Base-by-base conservation (phyloP, 768 basidiomycete genomes). In the Pulveroboletus sp. region DNA sequence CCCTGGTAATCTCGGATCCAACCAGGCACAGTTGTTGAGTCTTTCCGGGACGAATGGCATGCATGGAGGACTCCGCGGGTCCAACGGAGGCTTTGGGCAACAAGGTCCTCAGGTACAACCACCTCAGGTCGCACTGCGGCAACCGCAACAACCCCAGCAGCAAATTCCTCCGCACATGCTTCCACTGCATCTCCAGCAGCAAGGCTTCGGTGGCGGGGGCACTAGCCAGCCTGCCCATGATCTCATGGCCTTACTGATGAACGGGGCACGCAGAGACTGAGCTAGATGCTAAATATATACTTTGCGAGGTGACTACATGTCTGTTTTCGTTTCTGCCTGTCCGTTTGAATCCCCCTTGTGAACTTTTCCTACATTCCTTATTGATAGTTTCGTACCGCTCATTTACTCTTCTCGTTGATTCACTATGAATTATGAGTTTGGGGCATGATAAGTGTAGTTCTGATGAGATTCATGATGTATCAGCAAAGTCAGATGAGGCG, bases 171-270 rank as follows among this genome's bases (percentile, higher is more conserved):
- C 81, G 12, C 75, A 73, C 39, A 65, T 75, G 53, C 58, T 76
- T 38, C 75, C 76, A 13, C 77, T 78, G 44, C 82, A 86, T 53
- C 71, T 84, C 44, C 85, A 81, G 56, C 83, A 80, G 58, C 83
- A 81, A 69, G 75, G 74, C 24, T 62, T 66, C 20, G 72, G 74
- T 42, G 68, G 72, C 17, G 70, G 70, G 16, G 66, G 72, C 19
- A 77, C 71, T 61, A 80, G 72, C 51, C 82, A 81, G 58, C 78
- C 80, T 29, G 70, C 81, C 37, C 84, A 86, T 52, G 89, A 92
- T 63, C 70, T 92, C 56, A 90, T 92, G 84, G 82, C 89, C 38
- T 75, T 92, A 50, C 77, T 92, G 53, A 84, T 92, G 87, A 85
- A 83, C 45, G 85, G 84, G 47, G 52, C 56, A 34, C 83, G 79